These are phyloP conservation scores for Beauveria pseudobassiana DNA, from an alignment of 2,329 filamentous ascomycete species.

Conservation along the genomic window DNA sequence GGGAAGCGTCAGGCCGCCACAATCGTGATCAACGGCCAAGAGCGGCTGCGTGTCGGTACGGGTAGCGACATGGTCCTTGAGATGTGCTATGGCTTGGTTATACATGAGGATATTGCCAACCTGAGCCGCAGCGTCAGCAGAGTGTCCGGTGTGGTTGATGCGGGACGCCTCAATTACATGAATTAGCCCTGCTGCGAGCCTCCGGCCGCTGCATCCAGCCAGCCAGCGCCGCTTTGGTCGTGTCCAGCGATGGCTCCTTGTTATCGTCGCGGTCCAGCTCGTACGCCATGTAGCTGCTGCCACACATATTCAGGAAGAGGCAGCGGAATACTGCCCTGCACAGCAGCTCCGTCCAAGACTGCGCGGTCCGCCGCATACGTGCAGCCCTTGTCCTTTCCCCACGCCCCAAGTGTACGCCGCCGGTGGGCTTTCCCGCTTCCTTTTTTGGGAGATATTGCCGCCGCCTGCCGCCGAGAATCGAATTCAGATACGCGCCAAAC, in stretches of 20 bases:
- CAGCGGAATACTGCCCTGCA: slow-evolving; percentile 14
- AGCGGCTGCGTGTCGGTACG: slow-evolving; percentile 19
- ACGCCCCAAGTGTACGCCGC: slow-evolving; percentile 18
- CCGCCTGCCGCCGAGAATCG: slow-evolving; percentile 19
- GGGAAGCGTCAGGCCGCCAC: slow-evolving; percentile 18
- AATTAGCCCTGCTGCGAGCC: slow-evolving; percentile 16
- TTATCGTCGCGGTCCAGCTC: slow-evolving; percentile 18
- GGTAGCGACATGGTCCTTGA: slow-evolving; percentile 16
- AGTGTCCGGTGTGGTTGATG: slow-evolving; percentile 19
- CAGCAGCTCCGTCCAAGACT: slow-evolving; percentile 12
- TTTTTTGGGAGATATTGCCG: slow-evolving; percentile 16
- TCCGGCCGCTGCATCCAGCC: slow-evolving; percentile 14
- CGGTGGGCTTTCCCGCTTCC: slow-evolving; percentile 15
- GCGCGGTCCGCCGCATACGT: slow-evolving; percentile 15
- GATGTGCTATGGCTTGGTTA: slow-evolving; percentile 18
- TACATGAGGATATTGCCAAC: slow-evolving; percentile 20
- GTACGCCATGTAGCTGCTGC: slow-evolving; percentile 16
- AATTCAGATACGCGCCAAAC: slow-evolving; percentile 16
- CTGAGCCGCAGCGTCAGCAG: slow-evolving; percentile 18
- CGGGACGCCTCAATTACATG: slow-evolving; percentile 21
- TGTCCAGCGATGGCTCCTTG: slow-evolving; percentile 17
- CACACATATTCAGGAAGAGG: slow-evolving; percentile 18
- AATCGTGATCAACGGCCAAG: slow-evolving; percentile 20
- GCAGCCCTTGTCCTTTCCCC: slow-evolving; percentile 17
- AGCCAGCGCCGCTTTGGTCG: slow-evolving; percentile 15